Evolutionary conservation across 2,329 filamentous ascomycete genomes (phyloP).

Genomic region (Xylaria hypoxylon): DNA sequence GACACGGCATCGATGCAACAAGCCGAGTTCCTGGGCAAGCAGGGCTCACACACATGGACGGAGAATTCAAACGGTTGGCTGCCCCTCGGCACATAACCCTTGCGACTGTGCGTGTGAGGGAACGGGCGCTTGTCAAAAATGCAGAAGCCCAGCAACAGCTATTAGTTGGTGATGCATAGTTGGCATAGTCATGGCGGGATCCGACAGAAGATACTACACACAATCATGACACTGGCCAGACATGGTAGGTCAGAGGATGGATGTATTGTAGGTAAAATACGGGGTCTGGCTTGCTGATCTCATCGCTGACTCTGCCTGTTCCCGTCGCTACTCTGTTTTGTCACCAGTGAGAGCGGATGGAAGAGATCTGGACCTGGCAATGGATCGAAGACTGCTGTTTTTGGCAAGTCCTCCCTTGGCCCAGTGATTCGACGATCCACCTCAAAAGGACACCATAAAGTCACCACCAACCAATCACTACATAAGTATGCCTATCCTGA

Average conservation of each 20-base stretch:
- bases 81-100: slow-evolving; percentile 30
- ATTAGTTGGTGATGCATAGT: slow-evolving; percentile 30
- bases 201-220: slow-evolving; percentile 25
- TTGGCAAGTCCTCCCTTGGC: slow-evolving; percentile 32
- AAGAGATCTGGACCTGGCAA: slow-evolving; percentile 27
- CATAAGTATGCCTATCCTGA: slow-evolving; percentile 8
- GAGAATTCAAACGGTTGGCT: slow-evolving; percentile 29
- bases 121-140: slow-evolving; percentile 35
- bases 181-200: slow-evolving; percentile 30
- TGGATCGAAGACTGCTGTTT: slow-evolving; percentile 28
- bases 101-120: slow-evolving; percentile 23
- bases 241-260: slow-evolving; percentile 22
- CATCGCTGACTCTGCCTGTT: slow-evolving; percentile 23
- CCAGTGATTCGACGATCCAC: slow-evolving; percentile 28
- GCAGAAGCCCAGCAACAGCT: slow-evolving; percentile 12
- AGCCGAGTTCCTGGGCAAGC: slow-evolving; percentile 23
- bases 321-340: slow-evolving; percentile 19
- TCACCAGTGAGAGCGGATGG: slow-evolving; percentile 7
- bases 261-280: slow-evolving; percentile 15
- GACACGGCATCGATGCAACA: slow-evolving; percentile 34
- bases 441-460: slow-evolving; percentile 21
- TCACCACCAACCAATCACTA: slow-evolving; percentile 27
- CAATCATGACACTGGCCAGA: slow-evolving; percentile 15
- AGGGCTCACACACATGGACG: slow-evolving; percentile 30
- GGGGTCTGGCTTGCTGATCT: slow-evolving; percentile 23